Percentiles rank a stretch among this genome's conserved stretches.
Conservation (phyloP, 306 rosid species). For the Lotus japonicus region DNA sequence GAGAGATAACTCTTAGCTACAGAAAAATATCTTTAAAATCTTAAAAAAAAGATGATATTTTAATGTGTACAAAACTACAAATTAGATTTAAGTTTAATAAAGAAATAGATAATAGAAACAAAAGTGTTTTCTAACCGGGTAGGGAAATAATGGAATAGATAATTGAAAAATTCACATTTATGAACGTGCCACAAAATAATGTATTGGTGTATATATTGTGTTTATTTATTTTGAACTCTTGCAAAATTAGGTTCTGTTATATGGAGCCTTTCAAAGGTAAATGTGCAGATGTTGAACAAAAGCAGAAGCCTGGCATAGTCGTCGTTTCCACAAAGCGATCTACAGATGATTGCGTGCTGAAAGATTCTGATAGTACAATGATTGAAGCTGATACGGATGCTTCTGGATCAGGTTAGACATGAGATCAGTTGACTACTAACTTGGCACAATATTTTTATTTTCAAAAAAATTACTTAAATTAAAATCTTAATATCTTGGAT, state of each 20-base stretch:
- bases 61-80: too few relatives aligned
- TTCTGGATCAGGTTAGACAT: conserved; percentile 28
- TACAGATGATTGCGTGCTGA: conserved; percentile 13
- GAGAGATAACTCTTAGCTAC: too few relatives aligned
- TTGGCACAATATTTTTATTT: not conserved
- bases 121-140: not conserved
- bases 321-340: conserved; percentile 38
- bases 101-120: not conserved
- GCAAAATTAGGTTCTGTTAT: conserved; percentile 42
- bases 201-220: not conserved
- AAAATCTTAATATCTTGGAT: not conserved
- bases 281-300: conserved; percentile 36
- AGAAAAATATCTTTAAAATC: too few relatives aligned
- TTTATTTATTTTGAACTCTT: not conserved
- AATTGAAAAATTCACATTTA: not conserved
- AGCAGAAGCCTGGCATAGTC: conserved; percentile 24
- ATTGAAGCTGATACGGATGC: not conserved
- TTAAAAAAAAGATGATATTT: too few relatives aligned
- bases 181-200: not conserved
- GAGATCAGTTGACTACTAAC: not conserved
- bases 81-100: too few relatives aligned
- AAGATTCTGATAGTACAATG: not conserved
- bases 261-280: conserved; percentile 42
- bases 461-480: not conserved
- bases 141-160: not conserved